phyloP scores from a whole-genome alignment of 129 eudicot species.

The Flaveria robusta region DNA sequence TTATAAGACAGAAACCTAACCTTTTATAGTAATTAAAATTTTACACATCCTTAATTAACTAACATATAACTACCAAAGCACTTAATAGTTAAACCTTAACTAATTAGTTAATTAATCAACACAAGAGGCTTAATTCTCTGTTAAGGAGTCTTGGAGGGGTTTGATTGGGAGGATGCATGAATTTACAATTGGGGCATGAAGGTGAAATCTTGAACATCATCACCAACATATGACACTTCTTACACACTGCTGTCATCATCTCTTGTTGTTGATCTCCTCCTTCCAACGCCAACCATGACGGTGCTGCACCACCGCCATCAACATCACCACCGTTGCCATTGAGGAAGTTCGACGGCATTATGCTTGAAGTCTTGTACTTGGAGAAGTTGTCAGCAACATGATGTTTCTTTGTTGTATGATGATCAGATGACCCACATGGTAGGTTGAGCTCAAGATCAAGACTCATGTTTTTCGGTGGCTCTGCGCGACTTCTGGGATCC shows the following conservation, averaged over 20 bases:
- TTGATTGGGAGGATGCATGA: constrained; percentile 72
- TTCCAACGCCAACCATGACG: constrained; percentile 54
- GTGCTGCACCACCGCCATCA: constrained; percentile 29
- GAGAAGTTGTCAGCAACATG: constrained; percentile 40
- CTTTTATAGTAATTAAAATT: constrained; percentile 20
- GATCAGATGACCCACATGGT: constrained; percentile 55
- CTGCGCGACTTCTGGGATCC: constrained; percentile 60
- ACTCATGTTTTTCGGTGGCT: constrained; percentile 59
- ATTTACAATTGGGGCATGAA: constrained; percentile 87
- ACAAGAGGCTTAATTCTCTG: constrained; percentile 56
- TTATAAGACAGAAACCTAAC: constrained; percentile 24
- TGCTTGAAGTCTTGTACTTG: constrained; percentile 15
- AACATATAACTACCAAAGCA: background rate
- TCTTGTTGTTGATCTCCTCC: constrained; percentile 57
- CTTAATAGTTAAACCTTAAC: constrained; percentile 22
- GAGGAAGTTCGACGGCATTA: background rate
- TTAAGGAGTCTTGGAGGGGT: constrained; percentile 45
- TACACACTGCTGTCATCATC: constrained; percentile 84
- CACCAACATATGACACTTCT: constrained; percentile 87
- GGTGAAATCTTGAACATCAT: constrained; percentile 80
- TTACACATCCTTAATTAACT: constrained; percentile 34
- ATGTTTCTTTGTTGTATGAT: constrained; percentile 26
- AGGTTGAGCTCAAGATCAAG: constrained; percentile 80
- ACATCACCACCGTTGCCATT: background rate
- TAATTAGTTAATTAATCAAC: constrained; percentile 28